Conservation (phyloP, 352 stramenopile genomes). For the Albugo candida region DNA sequence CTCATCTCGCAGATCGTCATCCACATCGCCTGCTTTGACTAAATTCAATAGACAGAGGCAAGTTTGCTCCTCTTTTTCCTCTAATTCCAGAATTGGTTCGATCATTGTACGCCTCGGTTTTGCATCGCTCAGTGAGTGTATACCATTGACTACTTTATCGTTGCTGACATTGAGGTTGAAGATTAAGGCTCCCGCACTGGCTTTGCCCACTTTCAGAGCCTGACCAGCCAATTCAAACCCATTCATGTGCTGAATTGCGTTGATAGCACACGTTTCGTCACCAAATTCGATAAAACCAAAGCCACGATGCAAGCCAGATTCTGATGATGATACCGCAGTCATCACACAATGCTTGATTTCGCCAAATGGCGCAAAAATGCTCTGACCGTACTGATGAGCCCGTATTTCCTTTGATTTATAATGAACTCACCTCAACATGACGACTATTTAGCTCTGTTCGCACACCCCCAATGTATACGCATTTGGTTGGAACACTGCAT, state of each 20-base stretch:
- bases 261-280: slow-evolving; percentile 30
- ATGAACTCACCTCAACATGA: slow-evolving; percentile 35
- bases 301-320: slow-evolving; percentile 37
- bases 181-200: slow-evolving; percentile 34
- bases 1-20: slow-evolving; percentile 46
- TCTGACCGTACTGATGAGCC: slow-evolving; percentile 11
- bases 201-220: slow-evolving; percentile 57
- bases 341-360: slow-evolving; percentile 46
- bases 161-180: slow-evolving; percentile 45
- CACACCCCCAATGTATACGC: slow-evolving; percentile 48
- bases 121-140: background rate
- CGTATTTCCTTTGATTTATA: background rate
- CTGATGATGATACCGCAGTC: slow-evolving; percentile 27
- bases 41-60: slow-evolving; percentile 59
- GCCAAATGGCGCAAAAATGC: slow-evolving; percentile 64
- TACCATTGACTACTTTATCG: slow-evolving; percentile 34
- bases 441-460: slow-evolving; percentile 52
- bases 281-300: slow-evolving; percentile 62
- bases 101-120: too few species aligned
- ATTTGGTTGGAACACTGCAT: slow-evolving; percentile 42
- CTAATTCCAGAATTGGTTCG: too few species aligned
- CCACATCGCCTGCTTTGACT: slow-evolving; percentile 43
- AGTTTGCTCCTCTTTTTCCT: background rate
- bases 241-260: slow-evolving; percentile 70
- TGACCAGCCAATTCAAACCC: slow-evolving; percentile 57